Percentiles rank a stretch among this genome's conserved stretches.
phyloP scores from a whole-genome alignment of 192 early-diverging fungal genomes.

The Coemansia biformis region DNA sequence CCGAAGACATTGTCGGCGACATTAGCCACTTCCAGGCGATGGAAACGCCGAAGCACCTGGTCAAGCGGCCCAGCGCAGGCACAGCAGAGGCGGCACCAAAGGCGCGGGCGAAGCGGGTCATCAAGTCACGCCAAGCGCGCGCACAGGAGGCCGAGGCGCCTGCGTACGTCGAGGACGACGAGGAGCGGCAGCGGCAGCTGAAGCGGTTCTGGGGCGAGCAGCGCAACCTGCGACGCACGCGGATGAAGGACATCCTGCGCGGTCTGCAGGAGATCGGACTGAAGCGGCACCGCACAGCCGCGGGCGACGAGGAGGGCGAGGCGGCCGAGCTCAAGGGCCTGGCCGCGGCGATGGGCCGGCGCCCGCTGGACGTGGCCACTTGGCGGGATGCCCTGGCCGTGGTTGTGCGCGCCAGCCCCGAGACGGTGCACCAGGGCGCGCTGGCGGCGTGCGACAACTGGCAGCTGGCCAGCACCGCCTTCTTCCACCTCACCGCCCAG shows the following conservation, averaged over 20 bases:
- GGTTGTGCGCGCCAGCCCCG: background rate
- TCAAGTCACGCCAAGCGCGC: slow-evolving; percentile 14
- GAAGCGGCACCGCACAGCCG: slow-evolving; percentile 20
- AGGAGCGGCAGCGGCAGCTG: slow-evolving; percentile 36
- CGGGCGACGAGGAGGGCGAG: background rate
- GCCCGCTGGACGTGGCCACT: slow-evolving; percentile 18
- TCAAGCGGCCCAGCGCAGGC: slow-evolving; percentile 11
- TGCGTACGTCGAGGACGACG: slow-evolving; percentile 35
- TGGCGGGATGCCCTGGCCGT: slow-evolving; percentile 12
- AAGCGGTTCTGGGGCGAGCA: slow-evolving; percentile 50
- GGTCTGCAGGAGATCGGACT: slow-evolving; percentile 39
- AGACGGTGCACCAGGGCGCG: slow-evolving; percentile 4
- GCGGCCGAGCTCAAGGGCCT: slow-evolving; percentile 7
- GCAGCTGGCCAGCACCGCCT: slow-evolving; percentile 28
- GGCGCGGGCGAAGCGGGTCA: slow-evolving; percentile 9
- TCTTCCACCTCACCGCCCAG: slow-evolving; percentile 31
- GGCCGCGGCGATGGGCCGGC: slow-evolving; percentile 10
- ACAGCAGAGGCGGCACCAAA: slow-evolving; percentile 1
- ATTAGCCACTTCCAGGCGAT: slow-evolving; percentile 40
- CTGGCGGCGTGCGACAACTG: slow-evolving; percentile 8
- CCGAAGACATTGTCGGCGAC: slow-evolving; percentile 26
- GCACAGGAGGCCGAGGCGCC: slow-evolving; percentile 9
- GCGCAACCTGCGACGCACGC: slow-evolving; percentile 44
- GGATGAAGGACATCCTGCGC: slow-evolving; percentile 43
- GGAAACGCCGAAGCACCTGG: slow-evolving; percentile 36